Evolutionary conservation across 2,329 filamentous ascomycete species (phyloP), one percentile per base, ranked within the genome.

Genomic region (Fusarium euwallaceae): DNA sequence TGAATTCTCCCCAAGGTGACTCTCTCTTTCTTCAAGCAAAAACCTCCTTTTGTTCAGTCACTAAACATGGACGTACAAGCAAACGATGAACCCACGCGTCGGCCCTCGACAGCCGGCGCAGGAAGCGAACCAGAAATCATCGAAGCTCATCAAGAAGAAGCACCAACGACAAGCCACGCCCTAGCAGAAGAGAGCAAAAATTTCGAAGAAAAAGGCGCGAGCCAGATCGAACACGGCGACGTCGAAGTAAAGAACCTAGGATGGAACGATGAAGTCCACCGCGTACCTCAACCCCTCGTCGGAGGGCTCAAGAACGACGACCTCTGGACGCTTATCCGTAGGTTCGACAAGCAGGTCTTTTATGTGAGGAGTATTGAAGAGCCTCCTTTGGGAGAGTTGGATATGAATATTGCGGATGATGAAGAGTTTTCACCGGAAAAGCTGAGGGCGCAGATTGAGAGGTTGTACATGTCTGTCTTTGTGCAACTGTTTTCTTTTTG

Each of bases 371-470:
- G 92, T 32, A 89, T 92, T 10, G 76, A 81, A 0, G 77, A 83
- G 41, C 68, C 78, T 0, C 83, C 83, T 1, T 88, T 93, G 1
- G 93, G 92, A 7, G 90, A 91, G 16, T 84, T 97, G 41, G 94
- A 97, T 81, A 87, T 97, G 68, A 94, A 95, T 76, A 92, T 94
- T 66, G 92, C 94, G 6, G 92, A 95, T 43, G 92, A 96, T 64
- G 94, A 97, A 75, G 93, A 95, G 67, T 97, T 97, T 81, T 94
- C 93, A 0, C 94, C 94, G 0, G 94, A 97, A 78, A 97, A 97
- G 83, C 85, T 97, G 53, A 88, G 94, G 12, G 90, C 92, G 3
- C 95, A 93, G 63, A 81, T 97, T 5, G 95, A 97, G 82, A 88
- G 95, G 16, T 84, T 97, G 12, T 97, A 97, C 80, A 95, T 95